A percentile compares a stretch with the other conserved stretches of the same genome.
phyloP scores from a whole-genome alignment of 2,329 filamentous ascomycete species.

The Hyphodiscus sp. region DNA sequence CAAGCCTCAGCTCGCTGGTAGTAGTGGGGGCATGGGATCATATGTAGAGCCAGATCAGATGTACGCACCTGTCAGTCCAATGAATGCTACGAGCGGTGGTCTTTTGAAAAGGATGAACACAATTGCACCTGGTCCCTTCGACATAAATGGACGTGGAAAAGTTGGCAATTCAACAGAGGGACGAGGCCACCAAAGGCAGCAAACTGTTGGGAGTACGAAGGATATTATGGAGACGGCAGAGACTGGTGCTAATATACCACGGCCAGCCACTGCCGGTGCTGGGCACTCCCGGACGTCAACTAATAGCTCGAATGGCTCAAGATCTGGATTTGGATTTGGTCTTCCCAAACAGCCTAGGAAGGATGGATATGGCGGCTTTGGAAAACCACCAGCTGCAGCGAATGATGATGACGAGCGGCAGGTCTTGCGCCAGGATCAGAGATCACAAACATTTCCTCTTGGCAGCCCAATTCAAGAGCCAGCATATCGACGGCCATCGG shows the following conservation, averaged over 20 bases:
- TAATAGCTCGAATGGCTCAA: conserved; percentile 20
- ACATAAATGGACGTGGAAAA: conserved; percentile 36
- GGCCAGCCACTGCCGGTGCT: conserved; percentile 16
- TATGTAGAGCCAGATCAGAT: conserved; percentile 31
- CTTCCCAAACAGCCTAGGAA: conserved; percentile 31
- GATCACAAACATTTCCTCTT: conserved; percentile 30
- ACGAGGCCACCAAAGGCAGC: conserved; percentile 25
- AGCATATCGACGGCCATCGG: conserved; percentile 19
- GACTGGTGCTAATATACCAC: conserved; percentile 7
- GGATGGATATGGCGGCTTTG: conserved; percentile 54
- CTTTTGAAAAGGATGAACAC: conserved; percentile 58
- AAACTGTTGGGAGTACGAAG: conserved; percentile 16
- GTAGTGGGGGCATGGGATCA: conserved; percentile 12
- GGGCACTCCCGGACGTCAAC: conserved; percentile 21
- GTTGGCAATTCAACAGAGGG: conserved; percentile 17
- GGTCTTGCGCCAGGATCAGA: conserved; percentile 28
- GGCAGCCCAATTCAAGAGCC: conserved; percentile 15
- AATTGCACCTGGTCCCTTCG: conserved; percentile 62
- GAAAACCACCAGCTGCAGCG: conserved; percentile 35
- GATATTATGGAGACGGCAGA: conserved; percentile 9
- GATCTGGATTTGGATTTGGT: conserved; percentile 6
- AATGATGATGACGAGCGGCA: conserved; percentile 35
- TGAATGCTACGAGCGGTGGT: conserved; percentile 33
- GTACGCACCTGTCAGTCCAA: conserved; percentile 45
- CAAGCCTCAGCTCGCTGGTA: conserved; percentile 7